These are phyloP conservation scores for Tylopilus vinaceipallidus DNA, from an alignment of 768 basidiomycete species.

Conservation along the genomic window DNA sequence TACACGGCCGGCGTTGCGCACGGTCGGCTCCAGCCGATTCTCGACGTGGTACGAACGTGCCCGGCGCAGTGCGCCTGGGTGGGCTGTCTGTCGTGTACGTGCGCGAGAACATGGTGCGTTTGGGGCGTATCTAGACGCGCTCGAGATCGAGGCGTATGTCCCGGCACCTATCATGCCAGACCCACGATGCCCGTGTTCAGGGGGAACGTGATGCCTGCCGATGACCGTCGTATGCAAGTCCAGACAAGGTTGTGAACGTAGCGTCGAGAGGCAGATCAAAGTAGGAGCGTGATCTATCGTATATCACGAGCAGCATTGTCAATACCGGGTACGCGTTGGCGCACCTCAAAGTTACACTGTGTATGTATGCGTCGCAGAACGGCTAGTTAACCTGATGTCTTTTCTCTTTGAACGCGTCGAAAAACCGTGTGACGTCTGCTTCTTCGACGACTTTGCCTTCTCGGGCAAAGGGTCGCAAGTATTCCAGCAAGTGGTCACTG, in stretches of 20 bases:
- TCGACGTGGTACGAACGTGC: conserved; percentile 57
- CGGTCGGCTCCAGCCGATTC: conserved; percentile 44
- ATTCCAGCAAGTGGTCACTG: conserved; percentile 70
- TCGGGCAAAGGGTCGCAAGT: conserved; percentile 76
- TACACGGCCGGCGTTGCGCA: conserved; percentile 51
- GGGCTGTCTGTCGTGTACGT: conserved; percentile 28
- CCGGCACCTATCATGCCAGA: conserved; percentile 55
- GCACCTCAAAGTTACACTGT: too few species aligned
- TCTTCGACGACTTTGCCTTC: conserved; percentile 73
- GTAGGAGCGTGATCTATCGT: too few species aligned
- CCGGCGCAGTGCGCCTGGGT: conserved; percentile 3
- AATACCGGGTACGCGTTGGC: too few species aligned
- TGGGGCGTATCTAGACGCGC: conserved; percentile 40
- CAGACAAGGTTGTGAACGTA: conserved; percentile 49
- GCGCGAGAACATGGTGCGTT: conserved; percentile 42
- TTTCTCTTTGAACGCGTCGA: conserved; percentile 48
- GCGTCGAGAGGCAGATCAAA: too few species aligned
- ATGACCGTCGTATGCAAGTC: too few species aligned
- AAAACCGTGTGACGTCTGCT: conserved; percentile 67
- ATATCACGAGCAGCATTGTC: too few species aligned
- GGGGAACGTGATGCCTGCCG: conserved; percentile 40
- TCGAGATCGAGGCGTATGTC: conserved; percentile 50
- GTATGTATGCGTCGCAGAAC: too few species aligned
- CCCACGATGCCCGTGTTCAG: conserved; percentile 44
- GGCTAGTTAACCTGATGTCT: conserved; percentile 6